Evolutionary conservation across 78 protist species (phyloP).

Genomic region (Mastigamoeba balamuthi): DNA sequence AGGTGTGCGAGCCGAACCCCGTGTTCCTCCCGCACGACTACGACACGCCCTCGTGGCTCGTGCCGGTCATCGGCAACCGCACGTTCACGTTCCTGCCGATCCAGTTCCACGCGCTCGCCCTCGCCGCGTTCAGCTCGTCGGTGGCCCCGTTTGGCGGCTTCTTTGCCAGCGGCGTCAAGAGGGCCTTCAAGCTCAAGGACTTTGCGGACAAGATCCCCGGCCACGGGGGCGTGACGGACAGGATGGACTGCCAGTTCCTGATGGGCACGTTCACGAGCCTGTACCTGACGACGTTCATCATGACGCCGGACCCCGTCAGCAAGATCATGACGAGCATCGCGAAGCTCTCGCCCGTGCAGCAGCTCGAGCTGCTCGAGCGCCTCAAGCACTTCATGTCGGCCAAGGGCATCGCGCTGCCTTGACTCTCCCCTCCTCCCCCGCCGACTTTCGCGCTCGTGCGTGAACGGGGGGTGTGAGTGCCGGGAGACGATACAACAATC

Average conservation of each 20-base stretch:
- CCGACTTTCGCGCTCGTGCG: too few species aligned
- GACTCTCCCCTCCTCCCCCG: too few species aligned
- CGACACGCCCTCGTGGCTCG: background rate
- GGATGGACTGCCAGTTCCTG: conserved; percentile 85
- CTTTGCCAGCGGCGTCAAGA: conserved; percentile 88
- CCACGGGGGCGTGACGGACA: conserved; percentile 92
- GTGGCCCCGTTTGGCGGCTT: conserved; percentile 96
- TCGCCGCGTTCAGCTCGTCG: conserved; percentile 78
- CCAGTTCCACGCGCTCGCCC: conserved; percentile 59
- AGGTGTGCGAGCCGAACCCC: background rate
- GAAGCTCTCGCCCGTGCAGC: too few species aligned
- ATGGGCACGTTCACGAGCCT: conserved; percentile 71
- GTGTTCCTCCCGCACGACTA: background rate
- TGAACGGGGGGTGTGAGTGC: too few species aligned
- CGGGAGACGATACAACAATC: too few species aligned
- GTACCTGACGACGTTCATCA: conserved; percentile 48
- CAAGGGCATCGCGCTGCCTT: too few species aligned
- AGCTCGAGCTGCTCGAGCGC: too few species aligned
- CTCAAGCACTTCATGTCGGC: too few species aligned
- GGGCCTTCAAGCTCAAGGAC: conserved; percentile 90
- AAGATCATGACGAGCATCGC: too few species aligned
- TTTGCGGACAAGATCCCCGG: conserved; percentile 88
- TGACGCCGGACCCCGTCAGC: conserved; percentile 7
- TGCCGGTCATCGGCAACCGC: conserved; percentile 45
- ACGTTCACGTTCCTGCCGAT: conserved; percentile 56